phyloP scores from a whole-genome alignment of 164 flowering plant species.

The Annona cherimola region DNA sequence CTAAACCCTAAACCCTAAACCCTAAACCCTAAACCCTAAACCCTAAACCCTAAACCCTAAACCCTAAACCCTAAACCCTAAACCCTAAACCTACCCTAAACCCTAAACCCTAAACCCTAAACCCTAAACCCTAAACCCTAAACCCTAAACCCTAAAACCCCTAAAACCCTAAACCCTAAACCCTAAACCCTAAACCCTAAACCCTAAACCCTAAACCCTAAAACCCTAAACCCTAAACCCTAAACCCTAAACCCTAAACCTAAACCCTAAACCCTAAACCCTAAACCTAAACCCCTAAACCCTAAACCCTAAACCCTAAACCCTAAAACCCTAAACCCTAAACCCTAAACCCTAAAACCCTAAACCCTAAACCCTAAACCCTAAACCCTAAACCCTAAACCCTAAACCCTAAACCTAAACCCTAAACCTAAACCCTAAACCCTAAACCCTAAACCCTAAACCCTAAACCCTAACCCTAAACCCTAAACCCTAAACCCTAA shows the following conservation, averaged over 20 bases:
- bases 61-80: conserved; percentile 1
- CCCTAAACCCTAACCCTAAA: not conserved
- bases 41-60: conserved; percentile 1
- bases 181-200: conserved; percentile 1
- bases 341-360: too few relatives aligned
- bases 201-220: too few relatives aligned
- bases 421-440: not conserved
- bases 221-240: too few relatives aligned
- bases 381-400: conserved; percentile 1
- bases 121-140: conserved; percentile 1
- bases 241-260: conserved; percentile 1
- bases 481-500: conserved; percentile 1
- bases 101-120: conserved; percentile 1
- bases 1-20: conserved; percentile 1
- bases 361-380: conserved; percentile 1
- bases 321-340: too few relatives aligned
- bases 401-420: not conserved
- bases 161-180: too few relatives aligned
- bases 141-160: not conserved
- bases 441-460: conserved; percentile 1
- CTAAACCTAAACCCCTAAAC: too few relatives aligned
- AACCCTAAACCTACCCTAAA: too few relatives aligned
- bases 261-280: not conserved
- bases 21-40: conserved; percentile 1
- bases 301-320: too few relatives aligned